Conservation (phyloP, 345 rosid genomes). For the Euphorbia lathyris region DNA sequence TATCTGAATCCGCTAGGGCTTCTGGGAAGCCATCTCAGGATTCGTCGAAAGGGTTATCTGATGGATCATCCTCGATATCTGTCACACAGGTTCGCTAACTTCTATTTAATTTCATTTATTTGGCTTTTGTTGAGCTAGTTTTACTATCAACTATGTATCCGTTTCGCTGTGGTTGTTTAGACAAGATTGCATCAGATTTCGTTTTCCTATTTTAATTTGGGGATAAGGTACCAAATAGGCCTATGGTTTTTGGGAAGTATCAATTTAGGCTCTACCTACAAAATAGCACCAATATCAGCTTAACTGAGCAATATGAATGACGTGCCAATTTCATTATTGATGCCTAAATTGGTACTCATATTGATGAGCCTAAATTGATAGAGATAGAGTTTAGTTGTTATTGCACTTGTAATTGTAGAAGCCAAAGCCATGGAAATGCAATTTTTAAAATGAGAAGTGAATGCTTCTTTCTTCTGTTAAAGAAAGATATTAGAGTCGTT, state of each 20-base stretch:
- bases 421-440: not conserved
- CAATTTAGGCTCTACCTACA: too few relatives aligned
- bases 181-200: too few relatives aligned
- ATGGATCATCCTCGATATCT: conserved; percentile 41
- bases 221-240: too few relatives aligned
- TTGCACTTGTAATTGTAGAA: not conserved
- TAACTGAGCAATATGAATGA: too few relatives aligned
- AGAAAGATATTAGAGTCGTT: not conserved
- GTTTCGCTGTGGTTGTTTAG: not conserved
- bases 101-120: not conserved
- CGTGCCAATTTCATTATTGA: too few relatives aligned
- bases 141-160: not conserved
- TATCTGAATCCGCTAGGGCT: conserved; percentile 57
- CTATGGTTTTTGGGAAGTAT: too few relatives aligned
- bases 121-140: not conserved
- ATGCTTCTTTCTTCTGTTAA: not conserved
- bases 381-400: not conserved
- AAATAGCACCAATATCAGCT: too few relatives aligned
- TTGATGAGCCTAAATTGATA: not conserved
- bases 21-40: conserved; percentile 39
- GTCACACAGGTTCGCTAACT: conserved; percentile 37
- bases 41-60: conserved; percentile 36
- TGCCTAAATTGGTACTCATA: too few relatives aligned
- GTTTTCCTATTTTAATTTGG: too few relatives aligned
- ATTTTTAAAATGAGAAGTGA: not conserved